Percentiles rank a stretch among this genome's conserved stretches.
Conservation (phyloP, 371 early-diverging fungal genomes). For the Umbelopsis sp. region DNA sequence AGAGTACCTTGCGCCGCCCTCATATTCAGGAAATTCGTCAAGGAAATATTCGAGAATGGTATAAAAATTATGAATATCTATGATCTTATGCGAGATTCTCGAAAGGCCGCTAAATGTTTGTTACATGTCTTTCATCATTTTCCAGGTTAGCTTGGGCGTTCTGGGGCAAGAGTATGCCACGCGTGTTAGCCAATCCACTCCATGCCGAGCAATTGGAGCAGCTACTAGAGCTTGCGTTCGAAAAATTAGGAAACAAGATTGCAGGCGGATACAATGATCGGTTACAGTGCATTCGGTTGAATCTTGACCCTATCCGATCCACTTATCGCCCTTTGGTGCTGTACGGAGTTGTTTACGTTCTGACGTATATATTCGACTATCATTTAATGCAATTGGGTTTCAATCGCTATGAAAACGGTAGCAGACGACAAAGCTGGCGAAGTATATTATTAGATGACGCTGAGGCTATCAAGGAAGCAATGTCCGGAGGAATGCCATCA, state of each 20-base stretch:
- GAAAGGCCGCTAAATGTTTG: background rate
- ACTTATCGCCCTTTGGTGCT: conserved; percentile 62
- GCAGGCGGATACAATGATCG: conserved; percentile 55
- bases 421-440: background rate
- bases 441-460: background rate
- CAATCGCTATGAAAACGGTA: conserved; percentile 19
- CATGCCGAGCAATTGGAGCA: background rate
- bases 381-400: conserved; percentile 33
- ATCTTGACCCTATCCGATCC: conserved; percentile 64
- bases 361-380: conserved; percentile 30
- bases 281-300: conserved; percentile 59
- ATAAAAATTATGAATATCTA: background rate
- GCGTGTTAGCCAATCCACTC: background rate
- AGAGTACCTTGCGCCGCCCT: background rate
- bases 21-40: background rate
- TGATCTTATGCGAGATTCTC: background rate
- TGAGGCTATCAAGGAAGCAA: conserved; percentile 5
- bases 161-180: conserved; percentile 3
- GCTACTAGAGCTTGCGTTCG: background rate
- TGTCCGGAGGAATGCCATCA: conserved; percentile 30
- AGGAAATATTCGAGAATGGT: conserved; percentile 13
- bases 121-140: background rate
- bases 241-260: conserved; percentile 30
- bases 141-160: conserved; percentile 13
- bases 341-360: conserved; percentile 44